Conservation (phyloP, 2,329 filamentous ascomycete genomes). For the Dactylella cylindrospora region DNA sequence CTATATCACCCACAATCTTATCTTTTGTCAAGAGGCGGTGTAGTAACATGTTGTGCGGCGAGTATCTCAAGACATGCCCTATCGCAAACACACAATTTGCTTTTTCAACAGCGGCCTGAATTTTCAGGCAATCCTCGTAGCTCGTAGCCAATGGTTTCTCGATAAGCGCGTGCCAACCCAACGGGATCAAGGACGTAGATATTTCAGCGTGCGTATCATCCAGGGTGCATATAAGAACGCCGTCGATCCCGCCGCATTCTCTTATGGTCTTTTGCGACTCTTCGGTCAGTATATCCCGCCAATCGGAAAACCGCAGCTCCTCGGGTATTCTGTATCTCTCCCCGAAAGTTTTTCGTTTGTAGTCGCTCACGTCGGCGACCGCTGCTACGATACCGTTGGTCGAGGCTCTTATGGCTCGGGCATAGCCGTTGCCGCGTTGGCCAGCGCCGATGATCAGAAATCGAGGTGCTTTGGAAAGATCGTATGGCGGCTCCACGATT, state of each 20-base stretch:
- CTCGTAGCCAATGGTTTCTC: conserved; percentile 90
- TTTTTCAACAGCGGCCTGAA: conserved; percentile 38
- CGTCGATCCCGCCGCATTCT: conserved; percentile 55
- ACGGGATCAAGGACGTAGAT: conserved; percentile 62
- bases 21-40: conserved; percentile 75
- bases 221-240: conserved; percentile 71
- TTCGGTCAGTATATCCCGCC: conserved; percentile 70
- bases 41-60: conserved; percentile 84
- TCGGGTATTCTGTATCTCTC: conserved; percentile 59
- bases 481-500: conserved; percentile 16
- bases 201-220: conserved; percentile 87
- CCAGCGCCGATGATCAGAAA: conserved; percentile 82
- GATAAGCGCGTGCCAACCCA: conserved; percentile 79
- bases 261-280: conserved; percentile 47
- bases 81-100: conserved; percentile 72
- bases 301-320: conserved; percentile 71
- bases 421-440: conserved; percentile 74
- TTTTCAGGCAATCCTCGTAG: conserved; percentile 69
- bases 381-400: conserved; percentile 71
- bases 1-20: conserved; percentile 75
- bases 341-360: conserved; percentile 73
- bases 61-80: conserved; percentile 90
- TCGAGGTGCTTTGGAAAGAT: conserved; percentile 55
- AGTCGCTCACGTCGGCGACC: conserved; percentile 77
- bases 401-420: conserved; percentile 63